Conservation (phyloP, 345 rosid species). For the Cochlearia excelsa region DNA sequence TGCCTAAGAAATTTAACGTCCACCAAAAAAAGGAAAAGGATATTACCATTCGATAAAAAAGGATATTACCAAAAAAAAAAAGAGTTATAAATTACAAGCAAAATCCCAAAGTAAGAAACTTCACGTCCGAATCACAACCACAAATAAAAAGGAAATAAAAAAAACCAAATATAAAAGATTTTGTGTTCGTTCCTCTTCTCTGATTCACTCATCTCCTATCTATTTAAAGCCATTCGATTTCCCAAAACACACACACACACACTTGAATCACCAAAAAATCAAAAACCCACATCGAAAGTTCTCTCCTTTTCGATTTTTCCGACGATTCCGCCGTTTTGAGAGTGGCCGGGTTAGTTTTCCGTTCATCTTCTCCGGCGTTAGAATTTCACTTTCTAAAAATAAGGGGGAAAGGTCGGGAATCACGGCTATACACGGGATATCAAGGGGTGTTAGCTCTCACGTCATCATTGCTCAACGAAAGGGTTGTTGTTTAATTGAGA, state of each 20-base stretch:
- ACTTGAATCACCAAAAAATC: constrained; percentile 1
- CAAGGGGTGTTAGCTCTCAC: constrained; percentile 15
- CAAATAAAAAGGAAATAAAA: background rate
- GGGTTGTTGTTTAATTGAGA: constrained; percentile 33
- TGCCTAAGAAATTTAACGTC: no score
- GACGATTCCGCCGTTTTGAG: constrained; percentile 28
- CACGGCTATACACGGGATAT: constrained; percentile 29
- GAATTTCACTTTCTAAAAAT: background rate
- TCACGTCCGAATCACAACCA: constrained; percentile 23
- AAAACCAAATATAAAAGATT: background rate
- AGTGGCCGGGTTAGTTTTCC: constrained; percentile 1
- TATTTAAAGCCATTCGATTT: constrained; percentile 34
- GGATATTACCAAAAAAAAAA: background rate
- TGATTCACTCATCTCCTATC: constrained; percentile 45
- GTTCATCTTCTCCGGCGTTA: constrained; percentile 6
- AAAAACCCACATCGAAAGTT: constrained; percentile 16
- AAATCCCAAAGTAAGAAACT: background rate
- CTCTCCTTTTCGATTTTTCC: background rate
- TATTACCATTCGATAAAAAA: no score
- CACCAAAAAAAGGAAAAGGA: no score
- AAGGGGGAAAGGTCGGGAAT: background rate
- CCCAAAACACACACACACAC: constrained; percentile 4
- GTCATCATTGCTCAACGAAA: constrained; percentile 40
- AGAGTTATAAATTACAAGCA: background rate
- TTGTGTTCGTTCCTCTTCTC: constrained; percentile 9